These are phyloP conservation scores for Lagenidium giganteum DNA, from an alignment of 352 stramenopile genomes.

Conservation along the genomic window DNA sequence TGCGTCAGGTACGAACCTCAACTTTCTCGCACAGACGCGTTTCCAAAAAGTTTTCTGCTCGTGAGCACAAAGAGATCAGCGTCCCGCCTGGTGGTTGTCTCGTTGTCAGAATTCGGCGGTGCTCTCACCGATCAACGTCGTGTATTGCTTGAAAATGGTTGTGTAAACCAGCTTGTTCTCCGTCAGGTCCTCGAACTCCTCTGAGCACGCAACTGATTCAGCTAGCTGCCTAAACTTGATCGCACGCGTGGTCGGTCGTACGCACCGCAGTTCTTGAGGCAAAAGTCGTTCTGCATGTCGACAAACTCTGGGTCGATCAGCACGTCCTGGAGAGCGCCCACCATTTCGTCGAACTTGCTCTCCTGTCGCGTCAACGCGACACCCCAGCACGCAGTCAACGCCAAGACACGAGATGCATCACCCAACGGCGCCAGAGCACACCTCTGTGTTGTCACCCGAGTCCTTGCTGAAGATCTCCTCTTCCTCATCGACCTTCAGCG, in stretches of 20 bases:
- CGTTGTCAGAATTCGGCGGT: no score
- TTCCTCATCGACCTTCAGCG: no score
- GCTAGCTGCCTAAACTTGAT: no score
- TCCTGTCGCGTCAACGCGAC: no score
- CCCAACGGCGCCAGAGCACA: no score
- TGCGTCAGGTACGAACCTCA: constrained; percentile 25
- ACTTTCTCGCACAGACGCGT: constrained; percentile 54
- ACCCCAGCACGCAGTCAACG: no score
- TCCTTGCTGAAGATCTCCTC: no score
- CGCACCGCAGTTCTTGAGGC: constrained; percentile 70
- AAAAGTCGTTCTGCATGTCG: constrained; percentile 72
- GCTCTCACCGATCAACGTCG: constrained; percentile 60
- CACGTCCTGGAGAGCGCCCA: constrained; percentile 70
- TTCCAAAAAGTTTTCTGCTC: constrained; percentile 64
- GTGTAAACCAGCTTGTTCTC: constrained; percentile 87
- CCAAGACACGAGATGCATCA: no score
- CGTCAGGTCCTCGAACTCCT: constrained; percentile 78
- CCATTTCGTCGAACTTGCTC: constrained; percentile 77
- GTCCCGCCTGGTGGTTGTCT: not conserved
- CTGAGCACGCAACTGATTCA: constrained; percentile 19
- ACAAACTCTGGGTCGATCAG: constrained; percentile 80
- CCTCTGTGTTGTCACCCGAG: no score
- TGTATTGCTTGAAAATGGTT: constrained; percentile 75
- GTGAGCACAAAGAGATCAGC: not conserved
- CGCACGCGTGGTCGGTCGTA: no score